Evolutionary conservation across 2,329 filamentous ascomycete genomes (phyloP).

Genomic region (Ilyonectria sp.): DNA sequence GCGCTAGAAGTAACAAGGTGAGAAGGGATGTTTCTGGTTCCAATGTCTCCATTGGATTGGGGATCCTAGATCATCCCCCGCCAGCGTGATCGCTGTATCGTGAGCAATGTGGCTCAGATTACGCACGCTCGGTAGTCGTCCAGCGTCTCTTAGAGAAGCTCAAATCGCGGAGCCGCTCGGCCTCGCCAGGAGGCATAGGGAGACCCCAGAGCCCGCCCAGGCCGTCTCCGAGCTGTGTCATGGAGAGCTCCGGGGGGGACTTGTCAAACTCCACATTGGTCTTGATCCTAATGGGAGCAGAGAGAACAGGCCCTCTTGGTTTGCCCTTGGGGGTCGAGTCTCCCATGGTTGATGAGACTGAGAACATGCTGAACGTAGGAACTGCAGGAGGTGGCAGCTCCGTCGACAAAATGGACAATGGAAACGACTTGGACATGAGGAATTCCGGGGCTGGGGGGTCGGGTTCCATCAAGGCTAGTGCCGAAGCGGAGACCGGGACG

Average conservation of each 20-base stretch:
- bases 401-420: conserved; percentile 39
- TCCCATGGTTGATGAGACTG: conserved; percentile 33
- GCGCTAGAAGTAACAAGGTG: conserved; percentile 41
- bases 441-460: conserved; percentile 35
- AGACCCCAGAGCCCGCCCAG: conserved; percentile 62
- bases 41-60: conserved; percentile 15
- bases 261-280: conserved; percentile 52
- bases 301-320: conserved; percentile 49
- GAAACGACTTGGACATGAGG: conserved; percentile 36
- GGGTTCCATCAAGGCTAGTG: conserved; percentile 30
- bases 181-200: conserved; percentile 60
- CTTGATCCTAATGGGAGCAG: conserved; percentile 55
- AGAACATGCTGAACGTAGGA: conserved; percentile 39
- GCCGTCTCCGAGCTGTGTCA: conserved; percentile 56
- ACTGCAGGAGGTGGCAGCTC: conserved; percentile 42
- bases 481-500: background rate
- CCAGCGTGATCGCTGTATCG: conserved; percentile 20
- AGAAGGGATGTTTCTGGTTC: conserved; percentile 27
- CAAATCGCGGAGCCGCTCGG: conserved; percentile 62
- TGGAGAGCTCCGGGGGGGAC: conserved; percentile 50
- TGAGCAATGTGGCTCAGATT: conserved; percentile 18
- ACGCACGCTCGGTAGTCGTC: conserved; percentile 67
- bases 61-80: conserved; percentile 30
- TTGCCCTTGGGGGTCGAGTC: conserved; percentile 40
- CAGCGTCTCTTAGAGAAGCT: conserved; percentile 67